These are phyloP conservation scores for Pyracantha coccinea DNA, from an alignment of 331 rosid species.

Conservation along the genomic window DNA sequence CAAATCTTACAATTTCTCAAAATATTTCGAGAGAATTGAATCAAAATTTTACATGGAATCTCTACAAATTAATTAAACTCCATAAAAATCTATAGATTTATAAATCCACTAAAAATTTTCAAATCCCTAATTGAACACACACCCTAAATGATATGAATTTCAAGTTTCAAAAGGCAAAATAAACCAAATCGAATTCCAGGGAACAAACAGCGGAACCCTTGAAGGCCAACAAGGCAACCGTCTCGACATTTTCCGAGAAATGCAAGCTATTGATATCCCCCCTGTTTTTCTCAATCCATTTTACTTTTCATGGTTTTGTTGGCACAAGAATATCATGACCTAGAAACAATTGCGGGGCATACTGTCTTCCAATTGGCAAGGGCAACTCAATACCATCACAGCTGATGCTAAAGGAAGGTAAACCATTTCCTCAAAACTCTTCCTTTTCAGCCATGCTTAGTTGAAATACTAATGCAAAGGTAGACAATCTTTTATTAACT, in stretches of 20 bases:
- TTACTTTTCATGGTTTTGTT: too few relatives aligned
- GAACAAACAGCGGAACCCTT: slow-evolving; percentile 3
- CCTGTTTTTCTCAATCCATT: neutral
- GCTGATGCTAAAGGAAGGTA: slow-evolving; percentile 92
- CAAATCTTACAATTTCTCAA: too few relatives aligned
- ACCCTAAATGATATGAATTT: too few relatives aligned
- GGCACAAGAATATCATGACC: neutral
- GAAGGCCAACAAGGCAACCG: slow-evolving; percentile 46
- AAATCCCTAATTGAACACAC: too few relatives aligned
- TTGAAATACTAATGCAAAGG: slow-evolving; percentile 50
- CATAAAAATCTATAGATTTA: too few relatives aligned
- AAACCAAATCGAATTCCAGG: too few relatives aligned
- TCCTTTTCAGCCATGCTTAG: neutral
- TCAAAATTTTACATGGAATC: too few relatives aligned
- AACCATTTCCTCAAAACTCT: neutral
- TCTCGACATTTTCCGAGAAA: slow-evolving; percentile 59
- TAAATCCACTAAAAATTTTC: too few relatives aligned
- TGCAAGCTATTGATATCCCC: slow-evolving; percentile 50
- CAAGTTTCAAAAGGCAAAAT: too few relatives aligned
- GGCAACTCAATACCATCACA: slow-evolving; percentile 69
- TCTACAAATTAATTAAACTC: too few relatives aligned
- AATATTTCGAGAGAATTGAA: too few relatives aligned
- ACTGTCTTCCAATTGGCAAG: slow-evolving; percentile 81
- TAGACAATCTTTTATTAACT: neutral
- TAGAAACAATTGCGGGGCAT: slow-evolving; percentile 41